A percentile compares a stretch with the other conserved stretches of the same genome.
Evolutionary conservation across 2,329 filamentous ascomycete genomes (phyloP).

Genomic region (Emmonsiellopsis sp.): DNA sequence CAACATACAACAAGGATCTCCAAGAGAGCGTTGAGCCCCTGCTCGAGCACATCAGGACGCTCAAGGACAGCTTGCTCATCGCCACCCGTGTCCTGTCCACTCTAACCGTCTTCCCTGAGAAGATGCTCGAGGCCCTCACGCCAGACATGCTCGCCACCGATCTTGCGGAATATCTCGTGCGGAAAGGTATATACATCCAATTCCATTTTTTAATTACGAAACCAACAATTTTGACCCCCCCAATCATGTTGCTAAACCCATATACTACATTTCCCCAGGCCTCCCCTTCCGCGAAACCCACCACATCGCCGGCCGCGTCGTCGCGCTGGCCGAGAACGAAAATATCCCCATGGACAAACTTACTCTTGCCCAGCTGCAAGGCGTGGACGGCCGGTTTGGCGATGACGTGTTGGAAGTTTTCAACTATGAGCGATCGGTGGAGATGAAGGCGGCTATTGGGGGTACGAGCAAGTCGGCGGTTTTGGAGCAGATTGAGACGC

Average conservation of each 20-base stretch:
- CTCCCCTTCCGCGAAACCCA: slow-evolving; percentile 75
- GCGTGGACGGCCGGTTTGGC: slow-evolving; percentile 60
- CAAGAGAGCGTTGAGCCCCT: slow-evolving; percentile 83
- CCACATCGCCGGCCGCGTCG: slow-evolving; percentile 64
- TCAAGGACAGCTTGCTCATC: slow-evolving; percentile 71
- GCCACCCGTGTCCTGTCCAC: slow-evolving; percentile 72
- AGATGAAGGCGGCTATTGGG: slow-evolving; percentile 66
- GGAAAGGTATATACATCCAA: slow-evolving; percentile 6
- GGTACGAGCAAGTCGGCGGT: slow-evolving; percentile 67
- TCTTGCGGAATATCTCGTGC: slow-evolving; percentile 40
- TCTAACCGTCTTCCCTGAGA: slow-evolving; percentile 58
- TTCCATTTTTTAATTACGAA: no score
- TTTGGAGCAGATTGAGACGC: slow-evolving; percentile 57
- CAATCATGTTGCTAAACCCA: background rate
- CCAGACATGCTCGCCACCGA: slow-evolving; percentile 70
- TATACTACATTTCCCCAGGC: slow-evolving; percentile 15
- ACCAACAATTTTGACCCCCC: background rate
- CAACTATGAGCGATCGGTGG: slow-evolving; percentile 75
- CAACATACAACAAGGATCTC: slow-evolving; percentile 86
- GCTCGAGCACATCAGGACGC: slow-evolving; percentile 73
- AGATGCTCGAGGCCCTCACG: slow-evolving; percentile 70
- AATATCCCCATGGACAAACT: slow-evolving; percentile 62
- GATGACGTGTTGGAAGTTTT: slow-evolving; percentile 63
- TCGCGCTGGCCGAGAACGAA: slow-evolving; percentile 61
- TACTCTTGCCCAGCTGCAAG: slow-evolving; percentile 56